phyloP scores from a whole-genome alignment of 225 moss, liverwort and hornwort genomes.

The Straminergon stramineum region DNA sequence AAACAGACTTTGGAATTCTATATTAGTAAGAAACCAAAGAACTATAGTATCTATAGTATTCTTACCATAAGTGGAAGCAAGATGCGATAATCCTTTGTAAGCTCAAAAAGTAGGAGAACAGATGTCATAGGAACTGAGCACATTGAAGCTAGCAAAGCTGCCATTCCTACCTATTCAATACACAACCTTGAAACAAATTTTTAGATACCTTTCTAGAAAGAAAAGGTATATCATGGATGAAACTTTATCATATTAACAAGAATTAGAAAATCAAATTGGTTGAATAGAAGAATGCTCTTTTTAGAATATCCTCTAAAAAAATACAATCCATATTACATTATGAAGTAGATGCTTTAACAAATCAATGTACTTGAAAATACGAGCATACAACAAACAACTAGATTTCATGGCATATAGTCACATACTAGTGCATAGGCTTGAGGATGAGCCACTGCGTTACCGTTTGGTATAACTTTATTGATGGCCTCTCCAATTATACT shows the following conservation, averaged over 20 bases:
- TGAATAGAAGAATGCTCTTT: not conserved
- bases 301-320: not conserved
- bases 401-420: not conserved
- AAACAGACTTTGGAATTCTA: not conserved
- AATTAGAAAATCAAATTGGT: not conserved
- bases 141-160: conserved; percentile 80
- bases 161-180: conserved; percentile 84
- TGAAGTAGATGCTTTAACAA: not conserved
- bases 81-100: conserved; percentile 93
- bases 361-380: not conserved
- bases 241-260: not conserved
- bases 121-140: conserved; percentile 98
- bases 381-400: not conserved
- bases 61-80: conserved; percentile 91
- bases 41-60: not conserved
- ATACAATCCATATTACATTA: not conserved
- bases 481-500: conserved; percentile 73
- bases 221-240: not conserved
- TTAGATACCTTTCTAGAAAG: not conserved
- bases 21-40: not conserved
- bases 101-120: conserved; percentile 87
- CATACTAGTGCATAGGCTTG: conserved; percentile 94
- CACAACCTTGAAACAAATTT: not conserved
- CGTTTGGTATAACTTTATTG: conserved; percentile 56
- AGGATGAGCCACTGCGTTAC: conserved; percentile 86